Evolutionary conservation across 2,329 filamentous ascomycete species (phyloP), one percentile per base, ranked within the genome.

Genomic region (Trichoderma guizhouense): DNA sequence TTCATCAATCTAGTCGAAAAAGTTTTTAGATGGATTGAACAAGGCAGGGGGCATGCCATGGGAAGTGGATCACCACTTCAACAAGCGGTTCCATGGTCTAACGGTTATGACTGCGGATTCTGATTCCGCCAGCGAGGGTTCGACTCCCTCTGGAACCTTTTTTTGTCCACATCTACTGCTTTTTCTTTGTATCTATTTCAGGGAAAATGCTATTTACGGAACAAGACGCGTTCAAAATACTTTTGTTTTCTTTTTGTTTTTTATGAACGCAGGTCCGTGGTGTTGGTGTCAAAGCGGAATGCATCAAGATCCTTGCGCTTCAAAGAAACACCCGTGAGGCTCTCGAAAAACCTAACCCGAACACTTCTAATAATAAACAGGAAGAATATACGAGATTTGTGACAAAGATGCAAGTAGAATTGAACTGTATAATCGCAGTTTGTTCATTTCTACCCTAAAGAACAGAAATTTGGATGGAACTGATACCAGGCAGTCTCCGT

Each of bases 51-150:
- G 43, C 62, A 65, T 65, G 62, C 62, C 62, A 65, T 65, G 62
- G 62, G 62, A 65, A 65, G 62, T 32, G 62, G 62, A 65, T 53
- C 15, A 72, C 57, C 53, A 24, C 57, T 55, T 72, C 57, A 72
- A 60, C 30, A 64, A 30, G 6, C 39, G 71, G 71, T 72, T 72
- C 71, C 57, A 72, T 72, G 71, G 71, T 72, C 71, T 72, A 72
- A 72, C 65, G 71, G 71, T 72, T 63, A 72, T 72, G 71, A 72
- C 71, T 72, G 64, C 71, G 71, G 71, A 72, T 72, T 72, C 71
- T 72, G 71, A 72, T 72, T 72, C 71, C 71, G 71, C 64, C 71
- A 72, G 71, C 71, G 71, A 72, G 71, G 71, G 71, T 72, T 72
- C 71, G 71, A 72, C 65, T 72, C 71, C 71, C 71, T 34, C 71